Evolutionary conservation across 2,329 filamentous ascomycete species (phyloP).

Genomic region (Colletotrichum sp.): DNA sequence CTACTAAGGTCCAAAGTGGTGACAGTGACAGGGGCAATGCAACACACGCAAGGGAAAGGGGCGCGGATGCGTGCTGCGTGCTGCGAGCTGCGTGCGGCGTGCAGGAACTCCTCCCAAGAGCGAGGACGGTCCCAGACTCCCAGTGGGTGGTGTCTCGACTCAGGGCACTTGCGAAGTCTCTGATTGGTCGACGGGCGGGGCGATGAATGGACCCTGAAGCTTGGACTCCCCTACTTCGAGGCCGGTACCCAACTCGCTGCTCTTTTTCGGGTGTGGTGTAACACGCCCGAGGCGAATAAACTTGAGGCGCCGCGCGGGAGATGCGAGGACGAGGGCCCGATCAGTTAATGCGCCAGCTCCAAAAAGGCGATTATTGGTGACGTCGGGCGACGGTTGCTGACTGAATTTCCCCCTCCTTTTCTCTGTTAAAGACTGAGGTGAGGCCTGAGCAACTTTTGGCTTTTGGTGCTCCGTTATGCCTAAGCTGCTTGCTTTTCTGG

Average conservation of each 20-base stretch:
- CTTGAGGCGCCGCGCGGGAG: constrained; percentile 5
- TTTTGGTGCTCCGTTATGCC: neutral
- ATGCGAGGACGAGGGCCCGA: neutral
- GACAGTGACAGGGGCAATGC: neutral
- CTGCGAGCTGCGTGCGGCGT: neutral
- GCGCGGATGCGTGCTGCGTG: neutral
- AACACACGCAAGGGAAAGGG: neutral
- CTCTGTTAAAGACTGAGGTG: neutral
- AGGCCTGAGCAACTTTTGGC: neutral
- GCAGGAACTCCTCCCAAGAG: neutral
- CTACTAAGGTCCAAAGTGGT: neutral
- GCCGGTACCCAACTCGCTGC: neutral
- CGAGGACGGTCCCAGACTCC: neutral
- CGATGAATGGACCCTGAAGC: constrained; percentile 17
- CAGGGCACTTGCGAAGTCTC: neutral
- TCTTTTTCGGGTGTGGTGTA: neutral
- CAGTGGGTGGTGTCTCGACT: neutral
- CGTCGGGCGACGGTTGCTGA: neutral
- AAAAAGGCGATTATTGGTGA: neutral
- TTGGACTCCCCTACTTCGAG: neutral
- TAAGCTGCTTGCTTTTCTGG: neutral
- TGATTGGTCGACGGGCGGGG: neutral
- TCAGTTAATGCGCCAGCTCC: neutral
- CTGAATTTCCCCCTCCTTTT: neutral
- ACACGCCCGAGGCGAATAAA: constrained; percentile 12